These are phyloP conservation scores for Alternaria viburni DNA, from an alignment of 2,329 filamentous ascomycete species.

Conservation along the genomic window DNA sequence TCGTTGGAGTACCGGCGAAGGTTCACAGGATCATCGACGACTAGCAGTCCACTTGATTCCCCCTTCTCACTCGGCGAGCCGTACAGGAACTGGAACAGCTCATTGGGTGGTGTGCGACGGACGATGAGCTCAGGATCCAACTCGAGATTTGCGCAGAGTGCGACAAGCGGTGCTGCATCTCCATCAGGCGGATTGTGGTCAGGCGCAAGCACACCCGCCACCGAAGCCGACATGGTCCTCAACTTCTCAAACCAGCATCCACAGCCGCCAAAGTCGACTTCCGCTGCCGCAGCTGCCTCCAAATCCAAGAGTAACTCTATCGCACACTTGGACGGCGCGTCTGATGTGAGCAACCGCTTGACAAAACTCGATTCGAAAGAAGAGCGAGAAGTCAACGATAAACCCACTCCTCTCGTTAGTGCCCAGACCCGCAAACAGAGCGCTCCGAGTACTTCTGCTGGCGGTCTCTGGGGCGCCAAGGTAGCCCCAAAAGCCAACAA, in stretches of 20 bases:
- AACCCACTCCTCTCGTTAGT: conserved; percentile 37
- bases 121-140: conserved; percentile 43
- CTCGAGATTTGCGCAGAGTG: conserved; percentile 26
- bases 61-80: conserved; percentile 39
- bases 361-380: conserved; percentile 32
- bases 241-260: conserved; percentile 39
- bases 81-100: conserved; percentile 42
- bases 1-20: conserved; percentile 31
- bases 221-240: conserved; percentile 41
- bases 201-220: conserved; percentile 26
- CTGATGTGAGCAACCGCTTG: conserved; percentile 12
- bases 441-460: conserved; percentile 6
- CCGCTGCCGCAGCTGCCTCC: conserved; percentile 11
- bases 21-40: conserved; percentile 26
- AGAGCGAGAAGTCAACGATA: conserved; percentile 37
- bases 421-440: conserved; percentile 25
- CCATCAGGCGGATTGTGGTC: conserved; percentile 51
- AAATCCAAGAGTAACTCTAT: conserved; percentile 2
- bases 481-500: conserved; percentile 27
- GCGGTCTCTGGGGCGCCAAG: conserved; percentile 39
- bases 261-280: conserved; percentile 16
- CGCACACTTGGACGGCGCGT: conserved; percentile 8
- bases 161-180: conserved; percentile 28
- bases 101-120: conserved; percentile 50
- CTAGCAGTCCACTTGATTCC: conserved; percentile 38